Percentiles rank a stretch among this genome's conserved stretches.
Evolutionary conservation across 2,329 filamentous ascomycete genomes (phyloP).

Genomic region (Colletotrichum sidae): DNA sequence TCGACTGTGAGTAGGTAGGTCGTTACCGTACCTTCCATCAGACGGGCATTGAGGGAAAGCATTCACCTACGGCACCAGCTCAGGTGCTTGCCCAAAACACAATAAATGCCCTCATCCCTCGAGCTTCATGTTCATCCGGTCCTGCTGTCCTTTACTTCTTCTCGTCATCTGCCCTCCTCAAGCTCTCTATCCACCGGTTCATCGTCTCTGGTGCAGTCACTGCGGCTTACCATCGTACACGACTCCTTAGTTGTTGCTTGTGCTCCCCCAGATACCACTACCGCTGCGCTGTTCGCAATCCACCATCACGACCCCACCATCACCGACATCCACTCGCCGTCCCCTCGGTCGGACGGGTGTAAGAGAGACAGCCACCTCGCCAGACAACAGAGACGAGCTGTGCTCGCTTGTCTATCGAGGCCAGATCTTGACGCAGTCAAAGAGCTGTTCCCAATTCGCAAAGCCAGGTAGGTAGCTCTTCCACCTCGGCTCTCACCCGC

Average conservation of each 20-base stretch:
- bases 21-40: too few species aligned
- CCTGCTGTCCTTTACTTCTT: constrained; percentile 10
- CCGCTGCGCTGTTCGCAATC: constrained; percentile 12
- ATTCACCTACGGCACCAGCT: constrained; percentile 8
- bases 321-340: constrained; percentile 27
- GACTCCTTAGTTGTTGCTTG: constrained; percentile 14
- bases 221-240: constrained; percentile 14
- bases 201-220: not conserved
- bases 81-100: constrained; percentile 2
- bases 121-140: constrained; percentile 27
- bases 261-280: constrained; percentile 19
- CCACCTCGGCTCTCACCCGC: constrained; percentile 14
- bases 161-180: constrained; percentile 15
- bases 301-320: constrained; percentile 24
- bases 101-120: constrained; percentile 36
- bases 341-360: constrained; percentile 33
- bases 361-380: constrained; percentile 4
- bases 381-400: constrained; percentile 22
- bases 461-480: too few species aligned
- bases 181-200: not conserved
- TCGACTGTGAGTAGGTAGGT: too few species aligned
- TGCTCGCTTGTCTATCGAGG: constrained; percentile 23
- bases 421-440: not conserved
- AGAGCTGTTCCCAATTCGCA: too few species aligned
- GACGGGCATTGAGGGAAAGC: not conserved